Conservation (phyloP, 1,139 yeast genomes). For the Magnusiomyces tetraspermus region DNA sequence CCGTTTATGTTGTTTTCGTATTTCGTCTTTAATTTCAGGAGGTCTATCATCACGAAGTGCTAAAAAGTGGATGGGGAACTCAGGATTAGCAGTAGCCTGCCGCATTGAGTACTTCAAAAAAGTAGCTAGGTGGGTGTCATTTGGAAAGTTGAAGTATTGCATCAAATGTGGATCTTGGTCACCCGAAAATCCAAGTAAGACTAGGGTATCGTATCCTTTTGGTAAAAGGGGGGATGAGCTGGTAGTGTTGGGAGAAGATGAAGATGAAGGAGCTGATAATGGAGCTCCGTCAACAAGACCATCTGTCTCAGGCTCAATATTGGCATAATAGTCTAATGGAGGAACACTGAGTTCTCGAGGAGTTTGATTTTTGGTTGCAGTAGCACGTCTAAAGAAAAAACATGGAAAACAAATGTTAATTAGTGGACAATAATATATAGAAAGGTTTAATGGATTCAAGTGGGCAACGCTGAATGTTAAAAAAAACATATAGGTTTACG, state of each 20-base stretch:
- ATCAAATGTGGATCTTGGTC: slow-evolving; percentile 33
- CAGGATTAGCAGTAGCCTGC: slow-evolving; percentile 22
- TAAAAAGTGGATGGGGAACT: slow-evolving; percentile 26
- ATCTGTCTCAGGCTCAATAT: neutral
- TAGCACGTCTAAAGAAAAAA: neutral
- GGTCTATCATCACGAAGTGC: slow-evolving; percentile 22
- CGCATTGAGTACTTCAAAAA: slow-evolving; percentile 30
- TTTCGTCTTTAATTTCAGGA: slow-evolving; percentile 16
- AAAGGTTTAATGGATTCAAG: neutral
- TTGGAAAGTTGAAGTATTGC: slow-evolving; percentile 22
- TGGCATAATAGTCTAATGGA: neutral
- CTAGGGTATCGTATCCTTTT: slow-evolving; percentile 11
- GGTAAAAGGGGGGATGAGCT: slow-evolving; percentile 14
- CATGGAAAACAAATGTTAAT: neutral
- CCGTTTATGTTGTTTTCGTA: slow-evolving; percentile 20
- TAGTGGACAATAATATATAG: neutral
- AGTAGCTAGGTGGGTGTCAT: slow-evolving; percentile 21
- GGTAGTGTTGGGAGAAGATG: neutral
- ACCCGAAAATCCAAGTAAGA: slow-evolving; percentile 27
- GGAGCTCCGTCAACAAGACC: neutral
- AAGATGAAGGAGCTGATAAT: neutral
- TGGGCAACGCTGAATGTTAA: too few species aligned
- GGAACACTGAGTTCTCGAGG: neutral
- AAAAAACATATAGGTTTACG: too few species aligned
- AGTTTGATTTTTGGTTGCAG: neutral